phyloP scores from a whole-genome alignment of 2,329 filamentous ascomycete genomes.

The Neofusicoccum kwambonambiense region DNA sequence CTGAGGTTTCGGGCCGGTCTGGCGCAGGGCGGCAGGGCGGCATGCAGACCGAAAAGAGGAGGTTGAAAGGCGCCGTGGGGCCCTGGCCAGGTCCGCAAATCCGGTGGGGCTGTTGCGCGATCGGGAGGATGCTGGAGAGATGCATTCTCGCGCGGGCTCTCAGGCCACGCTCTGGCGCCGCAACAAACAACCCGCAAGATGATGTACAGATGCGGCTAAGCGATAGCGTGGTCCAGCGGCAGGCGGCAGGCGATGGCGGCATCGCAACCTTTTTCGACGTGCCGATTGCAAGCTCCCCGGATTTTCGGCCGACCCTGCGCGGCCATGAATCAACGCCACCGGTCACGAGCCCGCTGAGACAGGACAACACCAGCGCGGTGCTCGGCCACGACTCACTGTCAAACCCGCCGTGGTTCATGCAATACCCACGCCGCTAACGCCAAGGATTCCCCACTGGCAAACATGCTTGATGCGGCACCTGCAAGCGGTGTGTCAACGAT shows the following conservation, averaged over 20 bases:
- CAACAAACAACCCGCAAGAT: not conserved
- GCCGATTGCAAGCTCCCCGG: not conserved
- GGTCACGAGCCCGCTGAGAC: not conserved
- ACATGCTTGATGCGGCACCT: not conserved
- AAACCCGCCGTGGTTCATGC: not conserved
- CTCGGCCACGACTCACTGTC: too few species aligned
- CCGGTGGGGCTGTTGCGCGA: not conserved
- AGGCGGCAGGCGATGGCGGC: not conserved
- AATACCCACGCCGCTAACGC: not conserved
- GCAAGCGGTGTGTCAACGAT: not conserved
- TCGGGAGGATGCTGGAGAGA: not conserved
- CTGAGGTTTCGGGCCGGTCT: not conserved
- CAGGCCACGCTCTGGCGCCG: not conserved
- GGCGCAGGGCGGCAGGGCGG: not conserved
- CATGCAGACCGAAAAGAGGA: not conserved
- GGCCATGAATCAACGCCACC: not conserved
- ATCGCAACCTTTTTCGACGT: slow-evolving; percentile 1
- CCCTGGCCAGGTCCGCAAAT: not conserved
- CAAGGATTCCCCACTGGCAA: not conserved
- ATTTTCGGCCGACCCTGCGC: not conserved
- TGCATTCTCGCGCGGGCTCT: too few species aligned
- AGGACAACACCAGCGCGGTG: not conserved
- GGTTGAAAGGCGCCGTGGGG: not conserved
- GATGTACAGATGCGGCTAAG: not conserved
- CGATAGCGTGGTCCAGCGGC: not conserved